phyloP scores from a whole-genome alignment of 495 filamentous ascomycete species.

The Pyrenula aspistea region DNA sequence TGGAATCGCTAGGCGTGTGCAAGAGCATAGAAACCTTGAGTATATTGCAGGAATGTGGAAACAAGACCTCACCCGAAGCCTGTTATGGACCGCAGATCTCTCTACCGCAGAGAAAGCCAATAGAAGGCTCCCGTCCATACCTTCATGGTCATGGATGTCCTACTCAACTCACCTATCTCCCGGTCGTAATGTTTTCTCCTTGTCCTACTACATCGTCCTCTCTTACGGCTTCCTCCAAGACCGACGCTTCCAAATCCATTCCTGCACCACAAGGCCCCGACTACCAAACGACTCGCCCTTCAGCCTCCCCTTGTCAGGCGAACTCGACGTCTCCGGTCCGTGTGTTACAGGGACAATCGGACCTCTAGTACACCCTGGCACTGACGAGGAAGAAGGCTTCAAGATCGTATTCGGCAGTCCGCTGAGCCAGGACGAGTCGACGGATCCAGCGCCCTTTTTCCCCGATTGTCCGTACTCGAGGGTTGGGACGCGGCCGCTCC shows the following conservation, averaged over 20 bases:
- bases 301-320: neutral
- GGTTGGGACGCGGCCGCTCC: neutral
- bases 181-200: neutral
- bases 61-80: neutral
- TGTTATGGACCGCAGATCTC: neutral
- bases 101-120: neutral
- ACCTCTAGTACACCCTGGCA: neutral
- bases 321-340: neutral
- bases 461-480: neutral
- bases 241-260: neutral
- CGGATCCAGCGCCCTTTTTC: neutral
- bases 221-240: neutral
- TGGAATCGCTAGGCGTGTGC: neutral
- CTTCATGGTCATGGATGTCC: constrained; percentile 1
- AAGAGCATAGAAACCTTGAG: neutral
- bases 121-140: neutral
- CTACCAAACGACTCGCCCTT: neutral
- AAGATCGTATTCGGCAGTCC: neutral
- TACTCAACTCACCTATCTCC: neutral
- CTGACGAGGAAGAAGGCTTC: neutral
- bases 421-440: neutral
- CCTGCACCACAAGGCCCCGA: neutral
- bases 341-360: neutral
- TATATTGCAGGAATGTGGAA: neutral
- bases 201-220: neutral